Evolutionary conservation across 345 rosid genomes (phyloP).

Genomic region (Iberis pinnata): DNA sequence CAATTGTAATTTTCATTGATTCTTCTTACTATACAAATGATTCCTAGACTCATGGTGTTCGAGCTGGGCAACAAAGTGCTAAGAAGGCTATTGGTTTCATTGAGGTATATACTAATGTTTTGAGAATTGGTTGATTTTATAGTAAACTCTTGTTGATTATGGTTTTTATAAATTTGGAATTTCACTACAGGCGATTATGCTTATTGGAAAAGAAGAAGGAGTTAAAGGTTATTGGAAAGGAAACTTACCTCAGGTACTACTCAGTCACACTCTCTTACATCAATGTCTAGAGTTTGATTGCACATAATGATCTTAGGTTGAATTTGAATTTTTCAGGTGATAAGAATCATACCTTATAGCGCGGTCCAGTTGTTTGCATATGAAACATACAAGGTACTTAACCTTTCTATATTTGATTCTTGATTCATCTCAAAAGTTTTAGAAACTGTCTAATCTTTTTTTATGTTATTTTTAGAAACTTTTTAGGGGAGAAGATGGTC

Average conservation of each 20-base stretch:
- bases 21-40: neutral
- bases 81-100: conserved; percentile 80
- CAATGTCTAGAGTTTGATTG: neutral
- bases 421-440: conserved; percentile 10
- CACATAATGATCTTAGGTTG: conserved; percentile 12
- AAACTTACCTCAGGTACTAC: conserved; percentile 94
- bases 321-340: conserved; percentile 49
- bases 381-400: conserved; percentile 76
- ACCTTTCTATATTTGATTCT: neutral
- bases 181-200: conserved; percentile 52
- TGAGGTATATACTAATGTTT: conserved; percentile 48
- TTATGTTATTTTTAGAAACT: conserved; percentile 49
- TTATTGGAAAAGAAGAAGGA: conserved; percentile 87
- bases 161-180: neutral
- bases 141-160: neutral
- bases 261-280: too few species aligned
- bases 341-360: conserved; percentile 84
- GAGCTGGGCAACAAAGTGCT: conserved; percentile 68
- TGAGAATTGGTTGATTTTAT: neutral
- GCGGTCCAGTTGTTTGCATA: conserved; percentile 93
- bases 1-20: neutral
- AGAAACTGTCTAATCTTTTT: neutral
- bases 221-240: conserved; percentile 98
- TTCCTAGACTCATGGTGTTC: conserved; percentile 78
- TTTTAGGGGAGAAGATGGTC: conserved; percentile 68